These are phyloP conservation scores for Melaleuca quinquenervia DNA, from an alignment of 345 rosid species.

Conservation along the genomic window DNA sequence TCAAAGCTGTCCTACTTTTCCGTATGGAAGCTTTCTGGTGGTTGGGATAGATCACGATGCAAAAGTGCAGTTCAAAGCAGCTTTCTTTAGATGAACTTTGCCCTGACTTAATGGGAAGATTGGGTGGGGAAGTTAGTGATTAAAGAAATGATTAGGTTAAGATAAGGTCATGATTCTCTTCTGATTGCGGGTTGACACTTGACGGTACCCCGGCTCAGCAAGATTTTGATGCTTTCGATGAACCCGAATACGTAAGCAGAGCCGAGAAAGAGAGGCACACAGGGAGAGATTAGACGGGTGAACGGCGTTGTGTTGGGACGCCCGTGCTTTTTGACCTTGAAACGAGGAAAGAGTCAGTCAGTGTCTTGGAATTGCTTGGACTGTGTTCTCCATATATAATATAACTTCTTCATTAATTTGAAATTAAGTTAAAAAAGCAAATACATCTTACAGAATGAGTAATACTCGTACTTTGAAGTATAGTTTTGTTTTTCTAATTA, in stretches of 20 bases:
- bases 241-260: background rate
- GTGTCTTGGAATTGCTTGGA: background rate
- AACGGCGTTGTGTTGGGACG: background rate
- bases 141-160: background rate
- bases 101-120: slow-evolving; percentile 10
- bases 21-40: background rate
- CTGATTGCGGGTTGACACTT: slow-evolving; percentile 1
- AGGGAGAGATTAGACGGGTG: background rate
- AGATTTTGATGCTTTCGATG: background rate
- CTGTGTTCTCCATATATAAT: background rate
- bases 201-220: background rate
- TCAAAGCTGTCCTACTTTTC: background rate
- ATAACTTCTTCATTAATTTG: background rate
- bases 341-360: background rate
- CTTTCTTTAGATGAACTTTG: background rate
- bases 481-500: too few relatives aligned
- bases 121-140: background rate
- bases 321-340: background rate
- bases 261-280: too few relatives aligned
- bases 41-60: background rate
- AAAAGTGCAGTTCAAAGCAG: background rate
- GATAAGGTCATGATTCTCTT: background rate
- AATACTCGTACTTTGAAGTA: background rate
- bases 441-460: background rate
- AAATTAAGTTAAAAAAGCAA: background rate